Evolutionary conservation across 805 yeast genomes (phyloP).

Genomic region (Starmerella vitae): DNA sequence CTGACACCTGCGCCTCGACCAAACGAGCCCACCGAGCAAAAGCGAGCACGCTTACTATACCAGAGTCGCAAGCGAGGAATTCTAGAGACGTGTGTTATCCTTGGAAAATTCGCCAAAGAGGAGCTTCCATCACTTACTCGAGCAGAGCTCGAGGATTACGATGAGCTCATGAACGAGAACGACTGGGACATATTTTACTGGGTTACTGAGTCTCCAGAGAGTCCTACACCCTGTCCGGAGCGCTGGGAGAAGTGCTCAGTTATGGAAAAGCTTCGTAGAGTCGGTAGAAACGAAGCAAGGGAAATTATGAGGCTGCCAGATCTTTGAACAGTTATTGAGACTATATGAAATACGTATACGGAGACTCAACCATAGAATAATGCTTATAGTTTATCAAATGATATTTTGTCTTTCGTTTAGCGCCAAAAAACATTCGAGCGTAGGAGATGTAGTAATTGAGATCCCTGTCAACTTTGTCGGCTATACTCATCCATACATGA

Average conservation of each 20-base stretch:
- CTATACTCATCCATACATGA: too few species aligned
- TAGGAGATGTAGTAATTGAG: too few species aligned
- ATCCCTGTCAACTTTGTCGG: too few species aligned
- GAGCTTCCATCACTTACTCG: constrained; percentile 45
- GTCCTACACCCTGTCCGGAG: constrained; percentile 75
- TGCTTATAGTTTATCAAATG: too few species aligned
- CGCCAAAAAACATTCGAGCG: too few species aligned
- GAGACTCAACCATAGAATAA: too few species aligned
- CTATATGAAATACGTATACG: too few species aligned
- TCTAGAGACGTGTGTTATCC: constrained; percentile 75
- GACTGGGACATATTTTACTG: constrained; percentile 99
- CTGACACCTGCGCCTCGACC: constrained; percentile 68
- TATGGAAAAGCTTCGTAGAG: constrained; percentile 51
- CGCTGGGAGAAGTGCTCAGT: constrained; percentile 63
- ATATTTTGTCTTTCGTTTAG: too few species aligned
- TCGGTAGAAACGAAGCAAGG: constrained; percentile 56
- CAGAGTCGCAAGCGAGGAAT: constrained; percentile 94
- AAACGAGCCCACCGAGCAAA: constrained; percentile 57
- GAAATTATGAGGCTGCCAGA: constrained; percentile 82
- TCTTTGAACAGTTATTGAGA: too few species aligned
- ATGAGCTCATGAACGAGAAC: constrained; percentile 68
- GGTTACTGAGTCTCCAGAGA: constrained; percentile 70
- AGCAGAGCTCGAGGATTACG: constrained; percentile 73
- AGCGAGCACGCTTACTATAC: constrained; percentile 77
- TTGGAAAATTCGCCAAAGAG: constrained; percentile 73